Evolutionary conservation across 495 filamentous ascomycete species (phyloP).

Genomic region (Hypoxylon fuscum): DNA sequence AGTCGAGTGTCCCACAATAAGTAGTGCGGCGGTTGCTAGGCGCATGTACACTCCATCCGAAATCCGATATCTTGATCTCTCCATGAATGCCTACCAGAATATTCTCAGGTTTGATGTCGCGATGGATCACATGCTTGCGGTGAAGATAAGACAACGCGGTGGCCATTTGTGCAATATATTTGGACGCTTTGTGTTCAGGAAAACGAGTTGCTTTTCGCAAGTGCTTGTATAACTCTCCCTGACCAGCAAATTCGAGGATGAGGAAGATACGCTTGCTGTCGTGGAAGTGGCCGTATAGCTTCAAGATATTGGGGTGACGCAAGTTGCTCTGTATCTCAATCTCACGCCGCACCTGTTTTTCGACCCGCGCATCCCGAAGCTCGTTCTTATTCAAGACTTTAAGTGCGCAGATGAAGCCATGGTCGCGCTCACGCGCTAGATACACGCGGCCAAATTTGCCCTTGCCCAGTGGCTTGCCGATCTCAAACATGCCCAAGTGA

Average conservation of each 20-base stretch:
- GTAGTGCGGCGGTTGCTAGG: slow-evolving; percentile 68
- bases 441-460: slow-evolving; percentile 33
- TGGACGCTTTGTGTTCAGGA: slow-evolving; percentile 1
- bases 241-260: slow-evolving; percentile 21
- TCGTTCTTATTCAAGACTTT: slow-evolving; percentile 27
- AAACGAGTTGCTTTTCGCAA: slow-evolving; percentile 1
- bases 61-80: slow-evolving; percentile 74
- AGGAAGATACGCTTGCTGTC: slow-evolving; percentile 19
- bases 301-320: slow-evolving; percentile 20
- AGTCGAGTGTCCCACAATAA: slow-evolving; percentile 70
- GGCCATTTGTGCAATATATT: slow-evolving; percentile 17
- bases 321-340: slow-evolving; percentile 32
- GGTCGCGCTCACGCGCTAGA: slow-evolving; percentile 13
- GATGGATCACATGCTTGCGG: slow-evolving; percentile 70
- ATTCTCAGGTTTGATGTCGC: too few species aligned
- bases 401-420: slow-evolving; percentile 27
- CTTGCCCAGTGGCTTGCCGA: slow-evolving; percentile 24
- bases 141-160: slow-evolving; percentile 70
- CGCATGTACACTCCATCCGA: slow-evolving; percentile 71
- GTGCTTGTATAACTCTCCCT: slow-evolving; percentile 17
- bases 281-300: slow-evolving; percentile 25
- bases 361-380: background rate
- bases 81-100: slow-evolving; percentile 66
- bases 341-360: slow-evolving; percentile 24
- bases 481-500: slow-evolving; percentile 27